Conservation (phyloP, 2,329 filamentous ascomycete species). For the Fusarium anthophilum region DNA sequence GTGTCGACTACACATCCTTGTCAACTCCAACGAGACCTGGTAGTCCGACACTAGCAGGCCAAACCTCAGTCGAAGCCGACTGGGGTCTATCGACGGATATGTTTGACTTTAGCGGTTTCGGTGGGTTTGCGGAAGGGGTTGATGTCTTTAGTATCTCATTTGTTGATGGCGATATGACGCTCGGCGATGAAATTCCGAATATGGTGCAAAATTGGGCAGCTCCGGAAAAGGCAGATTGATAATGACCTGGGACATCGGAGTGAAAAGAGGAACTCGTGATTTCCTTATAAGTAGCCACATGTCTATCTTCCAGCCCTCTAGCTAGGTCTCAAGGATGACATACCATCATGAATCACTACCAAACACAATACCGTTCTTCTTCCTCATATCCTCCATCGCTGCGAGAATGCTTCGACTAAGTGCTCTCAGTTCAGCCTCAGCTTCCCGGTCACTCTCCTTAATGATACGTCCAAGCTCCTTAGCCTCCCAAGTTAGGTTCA, state of each 20-base stretch:
- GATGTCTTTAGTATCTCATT: constrained; percentile 17
- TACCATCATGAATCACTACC: background rate
- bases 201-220: background rate
- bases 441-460: constrained; percentile 4
- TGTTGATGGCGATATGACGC: constrained; percentile 13
- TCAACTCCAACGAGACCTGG: constrained; percentile 13
- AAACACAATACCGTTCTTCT: constrained; percentile 17
- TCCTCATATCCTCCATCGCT: constrained; percentile 28
- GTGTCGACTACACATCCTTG: constrained; percentile 8
- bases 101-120: constrained; percentile 15
- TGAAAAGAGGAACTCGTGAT: background rate
- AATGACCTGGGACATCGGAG: background rate
- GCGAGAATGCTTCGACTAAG: constrained; percentile 17
- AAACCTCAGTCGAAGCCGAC: background rate
- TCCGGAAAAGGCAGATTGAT: no score
- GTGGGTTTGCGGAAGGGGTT: constrained; percentile 11
- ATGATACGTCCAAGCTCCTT: constrained; percentile 30
- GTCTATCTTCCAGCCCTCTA: background rate
- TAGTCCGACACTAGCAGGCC: background rate
- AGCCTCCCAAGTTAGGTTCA: constrained; percentile 34
- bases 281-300: constrained; percentile 53
- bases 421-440: constrained; percentile 15
- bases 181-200: background rate
- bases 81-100: constrained; percentile 1
- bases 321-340: no score